phyloP scores from a whole-genome alignment of 1,139 yeast genomes.

The Zygosaccharomyces sapae region DNA sequence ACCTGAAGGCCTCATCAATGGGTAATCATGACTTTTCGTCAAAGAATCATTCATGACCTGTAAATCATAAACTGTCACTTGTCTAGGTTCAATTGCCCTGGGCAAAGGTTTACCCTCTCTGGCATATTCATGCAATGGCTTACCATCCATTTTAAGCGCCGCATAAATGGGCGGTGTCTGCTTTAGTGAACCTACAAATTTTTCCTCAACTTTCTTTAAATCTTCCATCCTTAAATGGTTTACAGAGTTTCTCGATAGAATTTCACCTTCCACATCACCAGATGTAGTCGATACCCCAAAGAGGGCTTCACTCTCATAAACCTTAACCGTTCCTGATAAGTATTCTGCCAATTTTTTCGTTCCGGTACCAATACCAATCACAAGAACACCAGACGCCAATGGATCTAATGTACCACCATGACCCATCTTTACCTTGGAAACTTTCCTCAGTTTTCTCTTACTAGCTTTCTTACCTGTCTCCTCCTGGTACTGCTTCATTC shows the following conservation, averaged over 20 bases:
- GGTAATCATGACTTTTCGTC: slow-evolving; percentile 52
- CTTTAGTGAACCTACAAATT: slow-evolving; percentile 72
- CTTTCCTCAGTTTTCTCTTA: slow-evolving; percentile 45
- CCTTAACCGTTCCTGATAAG: slow-evolving; percentile 66
- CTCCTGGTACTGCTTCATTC: slow-evolving; percentile 44
- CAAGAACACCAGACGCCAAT: slow-evolving; percentile 85
- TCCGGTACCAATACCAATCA: slow-evolving; percentile 85
- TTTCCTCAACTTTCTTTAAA: slow-evolving; percentile 48
- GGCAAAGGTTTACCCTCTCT: slow-evolving; percentile 85
- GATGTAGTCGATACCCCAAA: slow-evolving; percentile 91
- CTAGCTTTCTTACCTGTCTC: slow-evolving; percentile 41
- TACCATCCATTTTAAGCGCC: slow-evolving; percentile 92
- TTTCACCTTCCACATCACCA: slow-evolving; percentile 88
- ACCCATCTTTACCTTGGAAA: slow-evolving; percentile 76
- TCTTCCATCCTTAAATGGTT: slow-evolving; percentile 55
- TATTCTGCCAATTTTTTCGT: slow-evolving; percentile 75
- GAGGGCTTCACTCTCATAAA: slow-evolving; percentile 78
- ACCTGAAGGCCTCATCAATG: slow-evolving; percentile 42
- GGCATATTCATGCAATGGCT: slow-evolving; percentile 91
- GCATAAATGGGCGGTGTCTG: slow-evolving; percentile 96
- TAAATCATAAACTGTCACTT: slow-evolving; percentile 57
- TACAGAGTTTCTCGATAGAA: slow-evolving; percentile 54
- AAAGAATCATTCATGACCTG: slow-evolving; percentile 51
- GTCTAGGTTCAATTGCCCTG: slow-evolving; percentile 68
- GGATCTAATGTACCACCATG: slow-evolving; percentile 99